Percentiles rank a stretch among this genome's conserved stretches.
These are phyloP conservation scores for Pythium angustatum DNA, from an alignment of 352 stramenopile species.

Conservation along the genomic window DNA sequence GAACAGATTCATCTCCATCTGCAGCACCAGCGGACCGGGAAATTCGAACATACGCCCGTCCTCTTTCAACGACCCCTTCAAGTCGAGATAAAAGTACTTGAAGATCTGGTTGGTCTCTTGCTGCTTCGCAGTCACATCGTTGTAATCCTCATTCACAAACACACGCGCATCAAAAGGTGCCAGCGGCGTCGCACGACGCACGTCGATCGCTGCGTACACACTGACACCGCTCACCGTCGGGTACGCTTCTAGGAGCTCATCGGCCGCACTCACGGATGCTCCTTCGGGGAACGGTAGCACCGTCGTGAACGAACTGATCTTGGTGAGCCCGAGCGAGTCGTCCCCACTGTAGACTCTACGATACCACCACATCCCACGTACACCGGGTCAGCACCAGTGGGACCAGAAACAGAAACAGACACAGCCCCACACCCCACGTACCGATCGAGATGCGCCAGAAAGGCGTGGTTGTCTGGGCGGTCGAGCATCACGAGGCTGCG, in stretches of 20 bases:
- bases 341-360: slow-evolving; percentile 49
- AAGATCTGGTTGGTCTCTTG: slow-evolving; percentile 35
- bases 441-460: slow-evolving; percentile 54
- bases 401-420: too few species aligned
- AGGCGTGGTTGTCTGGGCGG: slow-evolving; percentile 40
- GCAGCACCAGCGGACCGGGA: slow-evolving; percentile 53
- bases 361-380: slow-evolving; percentile 1
- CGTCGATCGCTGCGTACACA: slow-evolving; percentile 56
- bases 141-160: slow-evolving; percentile 28
- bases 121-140: slow-evolving; percentile 1
- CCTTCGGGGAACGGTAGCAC: slow-evolving; percentile 37
- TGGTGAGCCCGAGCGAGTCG: slow-evolving; percentile 47
- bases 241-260: slow-evolving; percentile 42
- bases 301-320: slow-evolving; percentile 40
- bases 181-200: slow-evolving; percentile 32
- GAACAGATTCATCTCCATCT: slow-evolving; percentile 57
- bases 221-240: slow-evolving; percentile 35
- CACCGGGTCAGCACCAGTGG: slow-evolving; percentile 1
- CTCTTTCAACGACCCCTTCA: slow-evolving; percentile 4
- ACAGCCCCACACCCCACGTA: slow-evolving; percentile 14
- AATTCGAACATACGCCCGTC: slow-evolving; percentile 31
- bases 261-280: slow-evolving; percentile 16
- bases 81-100: slow-evolving; percentile 39
- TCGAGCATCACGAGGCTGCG: slow-evolving; percentile 62
- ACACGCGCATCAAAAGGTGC: slow-evolving; percentile 18